Evolutionary conservation across 352 stramenopile genomes (phyloP), one percentile per base, ranked within the genome.

Genomic region (Phytophthora syringae): DNA sequence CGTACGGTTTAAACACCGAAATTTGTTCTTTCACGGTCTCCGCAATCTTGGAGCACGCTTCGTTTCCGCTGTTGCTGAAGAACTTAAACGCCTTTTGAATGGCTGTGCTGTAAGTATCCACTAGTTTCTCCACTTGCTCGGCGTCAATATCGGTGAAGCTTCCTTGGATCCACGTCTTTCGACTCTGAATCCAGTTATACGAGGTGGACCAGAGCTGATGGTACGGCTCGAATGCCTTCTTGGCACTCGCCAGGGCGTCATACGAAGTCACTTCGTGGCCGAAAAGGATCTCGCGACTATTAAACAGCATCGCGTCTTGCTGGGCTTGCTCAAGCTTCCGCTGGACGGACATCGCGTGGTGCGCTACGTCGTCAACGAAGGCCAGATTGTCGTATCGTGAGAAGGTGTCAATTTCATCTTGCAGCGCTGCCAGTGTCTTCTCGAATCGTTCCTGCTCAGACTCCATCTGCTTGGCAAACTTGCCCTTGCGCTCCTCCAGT

Each of bases 201-300:
- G 88, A 84, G 3, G 86, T 96, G 28, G 84, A 79, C 96, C 96
- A 99, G 15, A 99, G 79, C 53, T 92, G 83, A 20, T 93, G 90
- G 61, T 98, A 99, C 10, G 96, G 94, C 62, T 99, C 96, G 58
- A 99, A 98, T 12, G 83, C 86, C 76, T 98, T 98, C 53, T 94
- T 90, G 2, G 97, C 81, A 1, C 92, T 76, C 2, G 77, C 67
- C 1, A 99, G 70, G 49, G 78, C 70, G 7, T 93, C 84, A 57
- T 98, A 99, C 0, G 96, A 89, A 4, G 88, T 96, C n/a, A 95
- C 67, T 20, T 97, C 87, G 24, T 87, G 83, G 4, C 89, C 90
- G 54, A 98, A 98, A 0, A 98, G 70, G 7, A 72, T 84, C 53
- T 99, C 96, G 4, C 95, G 90, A 18, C 80, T 96, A 67, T 98